These are phyloP conservation scores for Heimioporus sp. DNA, from an alignment of 768 basidiomycete genomes.

Conservation along the genomic window DNA sequence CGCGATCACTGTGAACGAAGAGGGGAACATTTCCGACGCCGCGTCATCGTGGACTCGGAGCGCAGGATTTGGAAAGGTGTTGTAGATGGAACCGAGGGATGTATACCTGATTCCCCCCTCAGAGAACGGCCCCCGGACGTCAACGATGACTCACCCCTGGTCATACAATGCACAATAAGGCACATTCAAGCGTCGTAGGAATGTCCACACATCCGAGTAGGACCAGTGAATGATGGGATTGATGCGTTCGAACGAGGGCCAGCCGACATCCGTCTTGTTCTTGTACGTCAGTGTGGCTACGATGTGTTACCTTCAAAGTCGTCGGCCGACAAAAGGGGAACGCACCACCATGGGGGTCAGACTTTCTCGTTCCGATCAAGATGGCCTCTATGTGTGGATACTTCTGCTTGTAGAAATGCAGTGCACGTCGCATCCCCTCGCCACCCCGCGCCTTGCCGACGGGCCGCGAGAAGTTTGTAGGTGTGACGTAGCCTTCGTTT, in stretches of 20 bases:
- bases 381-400: conserved; percentile 75
- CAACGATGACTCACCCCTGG: conserved; percentile 60
- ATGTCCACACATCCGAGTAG: conserved; percentile 87
- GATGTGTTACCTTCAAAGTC: not conserved
- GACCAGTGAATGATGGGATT: conserved; percentile 97
- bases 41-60: conserved; percentile 40
- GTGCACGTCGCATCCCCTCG: conserved; percentile 76
- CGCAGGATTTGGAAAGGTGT: conserved; percentile 92
- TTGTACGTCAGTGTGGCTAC: conserved; percentile 68
- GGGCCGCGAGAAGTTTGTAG: conserved; percentile 29
- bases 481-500: conserved; percentile 1
- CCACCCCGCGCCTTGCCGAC: conserved; percentile 57
- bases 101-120: conserved; percentile 67
- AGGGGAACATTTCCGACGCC: conserved; percentile 10
- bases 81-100: conserved; percentile 92
- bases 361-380: conserved; percentile 82
- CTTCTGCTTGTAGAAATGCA: conserved; percentile 66
- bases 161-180: conserved; percentile 92
- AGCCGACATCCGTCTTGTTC: conserved; percentile 82
- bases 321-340: conserved; percentile 5
- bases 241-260: conserved; percentile 88
- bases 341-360: conserved; percentile 93
- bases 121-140: not conserved
- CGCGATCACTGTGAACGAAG: conserved; percentile 23
- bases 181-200: conserved; percentile 68